These are phyloP conservation scores for Daldinia loculata DNA, from an alignment of 495 filamentous ascomycete species.

Conservation along the genomic window DNA sequence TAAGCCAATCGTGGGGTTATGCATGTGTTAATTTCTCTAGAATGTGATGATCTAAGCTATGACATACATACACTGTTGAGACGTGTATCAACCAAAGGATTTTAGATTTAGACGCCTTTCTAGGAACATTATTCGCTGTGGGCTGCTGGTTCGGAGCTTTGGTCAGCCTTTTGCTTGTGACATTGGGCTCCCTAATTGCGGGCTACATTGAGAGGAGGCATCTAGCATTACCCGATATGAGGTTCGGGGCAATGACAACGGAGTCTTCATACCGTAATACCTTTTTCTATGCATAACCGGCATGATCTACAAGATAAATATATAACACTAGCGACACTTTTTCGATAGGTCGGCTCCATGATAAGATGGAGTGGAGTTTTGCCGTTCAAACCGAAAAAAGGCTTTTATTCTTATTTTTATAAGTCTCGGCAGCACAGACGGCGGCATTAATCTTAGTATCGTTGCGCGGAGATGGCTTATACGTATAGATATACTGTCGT, in stretches of 20 bases:
- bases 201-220: not conserved
- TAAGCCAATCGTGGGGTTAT: not conserved
- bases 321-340: not conserved
- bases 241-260: slow-evolving; percentile 5
- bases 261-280: not conserved
- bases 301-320: slow-evolving; percentile 16
- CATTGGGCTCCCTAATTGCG: not conserved
- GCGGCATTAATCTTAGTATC: not conserved
- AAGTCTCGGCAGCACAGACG: not conserved
- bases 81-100: not conserved
- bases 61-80: not conserved
- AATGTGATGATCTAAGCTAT: not conserved
- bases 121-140: not conserved
- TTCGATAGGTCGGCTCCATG: not conserved
- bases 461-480: not conserved
- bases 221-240: not conserved
- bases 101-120: not conserved
- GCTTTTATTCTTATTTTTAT: too few relatives aligned
- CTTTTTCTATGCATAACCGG: not conserved
- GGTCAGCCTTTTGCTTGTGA: not conserved
- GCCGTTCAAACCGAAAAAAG: too few relatives aligned
- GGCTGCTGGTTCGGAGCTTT: not conserved
- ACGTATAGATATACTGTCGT: not conserved
- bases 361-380: not conserved
- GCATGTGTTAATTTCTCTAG: not conserved